Percentiles rank a stretch among this genome's conserved stretches.
Conservation (phyloP, 495 filamentous ascomycete genomes). For the Penicillium crystallinum region DNA sequence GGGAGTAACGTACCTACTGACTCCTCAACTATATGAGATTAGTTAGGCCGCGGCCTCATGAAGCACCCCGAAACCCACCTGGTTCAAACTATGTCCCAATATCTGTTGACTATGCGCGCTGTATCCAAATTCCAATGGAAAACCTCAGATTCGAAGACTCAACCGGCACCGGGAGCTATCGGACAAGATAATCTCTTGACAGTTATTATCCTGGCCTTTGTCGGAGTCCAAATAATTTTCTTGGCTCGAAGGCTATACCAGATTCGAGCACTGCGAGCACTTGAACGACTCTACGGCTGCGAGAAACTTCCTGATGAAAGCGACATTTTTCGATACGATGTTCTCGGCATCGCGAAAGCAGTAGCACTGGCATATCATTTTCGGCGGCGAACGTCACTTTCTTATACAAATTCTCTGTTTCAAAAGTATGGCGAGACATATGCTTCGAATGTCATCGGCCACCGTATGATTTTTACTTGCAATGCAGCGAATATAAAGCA, state of each 20-base stretch:
- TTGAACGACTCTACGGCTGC: background rate
- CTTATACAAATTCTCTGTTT: slow-evolving; percentile 8
- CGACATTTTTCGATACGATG: background rate
- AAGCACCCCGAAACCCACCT: background rate
- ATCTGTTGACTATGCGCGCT: background rate
- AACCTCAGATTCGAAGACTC: background rate
- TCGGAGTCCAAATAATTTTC: background rate
- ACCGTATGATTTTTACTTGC: slow-evolving; percentile 14
- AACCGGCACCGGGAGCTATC: background rate
- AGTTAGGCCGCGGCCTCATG: background rate
- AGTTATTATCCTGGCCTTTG: background rate
- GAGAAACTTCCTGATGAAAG: background rate
- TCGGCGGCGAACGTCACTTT: slow-evolving; percentile 4
- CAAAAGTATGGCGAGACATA: slow-evolving; percentile 14
- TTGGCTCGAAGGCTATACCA: background rate
- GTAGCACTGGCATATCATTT: background rate
- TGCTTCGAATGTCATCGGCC: slow-evolving; percentile 8
- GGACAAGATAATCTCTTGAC: background rate
- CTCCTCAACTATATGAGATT: background rate
- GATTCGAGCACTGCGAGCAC: background rate
- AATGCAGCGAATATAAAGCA: slow-evolving; percentile 15
- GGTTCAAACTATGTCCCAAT: background rate
- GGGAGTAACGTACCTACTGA: too few relatives aligned
- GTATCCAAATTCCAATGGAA: background rate
- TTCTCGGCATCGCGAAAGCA: background rate